Evolutionary conservation across 2,329 filamentous ascomycete genomes (phyloP), one percentile per base, ranked within the genome.

Genomic region (Hypoxylon sp.): DNA sequence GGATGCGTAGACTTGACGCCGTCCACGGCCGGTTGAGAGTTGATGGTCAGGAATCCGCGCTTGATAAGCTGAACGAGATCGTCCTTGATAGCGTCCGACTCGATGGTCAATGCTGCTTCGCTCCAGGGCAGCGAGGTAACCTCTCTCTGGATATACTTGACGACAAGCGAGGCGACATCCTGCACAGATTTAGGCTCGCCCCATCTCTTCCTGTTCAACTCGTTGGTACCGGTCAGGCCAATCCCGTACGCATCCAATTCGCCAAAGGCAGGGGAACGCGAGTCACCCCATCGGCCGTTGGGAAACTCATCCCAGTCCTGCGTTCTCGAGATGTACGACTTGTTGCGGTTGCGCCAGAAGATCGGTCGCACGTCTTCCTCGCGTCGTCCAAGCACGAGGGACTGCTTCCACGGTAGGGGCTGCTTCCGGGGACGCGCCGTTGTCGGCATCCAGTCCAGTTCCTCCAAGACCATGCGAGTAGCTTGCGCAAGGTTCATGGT

Each of bases 251-350:
- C 88, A 75, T 98, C 94, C 48, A 98, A 81, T 75, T 97, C 92
- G 70, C 95, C 95, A 71, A 97, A 99, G 47, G 95, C 95, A 60
- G 95, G 95, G 56, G 94, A 98, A 64, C 95, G 86, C 48, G 93
- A 94, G 75, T 99, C 95, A 77, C 95, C 96, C 95, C 95, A 99
- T 75, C 95, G 90, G 42, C 95, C 95, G 80, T 99, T 99, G 53
- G 95, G 95, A 69, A 97, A 99, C 75, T 99, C 95, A 70, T 99
- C 95, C 95, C 95, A 99, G 67, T 97, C 94, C 73, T 97, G 93
- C 0, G 95, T 99, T 52, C 95, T 91, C 53, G 92, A 88, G 52
- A 99, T 88, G 70, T 99, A 99, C 3, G 93, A 97, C 72, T 95
- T 92, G 77, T 96, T 95, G 56, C 95, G 87, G 78, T 98, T 97